Conservation (phyloP, 768 basidiomycete genomes). For the Hygrocybe coccinea region DNA sequence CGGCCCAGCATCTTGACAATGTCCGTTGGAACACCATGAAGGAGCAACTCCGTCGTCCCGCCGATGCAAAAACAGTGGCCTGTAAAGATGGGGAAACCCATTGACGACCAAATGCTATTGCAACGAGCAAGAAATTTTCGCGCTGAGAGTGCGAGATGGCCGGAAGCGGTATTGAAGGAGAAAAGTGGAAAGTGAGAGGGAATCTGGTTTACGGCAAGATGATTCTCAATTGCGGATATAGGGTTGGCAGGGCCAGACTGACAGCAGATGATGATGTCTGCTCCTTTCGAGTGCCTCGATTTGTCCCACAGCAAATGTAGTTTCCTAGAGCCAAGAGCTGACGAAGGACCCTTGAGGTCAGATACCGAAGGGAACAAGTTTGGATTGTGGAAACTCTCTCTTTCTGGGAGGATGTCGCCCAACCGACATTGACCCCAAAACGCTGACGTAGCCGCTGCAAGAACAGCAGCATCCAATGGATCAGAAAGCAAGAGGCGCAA, state of each 20-base stretch:
- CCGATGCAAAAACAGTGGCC: conserved; percentile 36
- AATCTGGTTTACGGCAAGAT: conserved; percentile 14
- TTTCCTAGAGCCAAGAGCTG: conserved; percentile 8
- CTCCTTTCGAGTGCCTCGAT: conserved; percentile 15
- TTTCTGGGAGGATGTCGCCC: conserved; percentile 27
- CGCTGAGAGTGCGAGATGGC: conserved; percentile 13
- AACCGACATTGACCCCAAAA: conserved; percentile 32
- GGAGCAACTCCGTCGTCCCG: conserved; percentile 30
- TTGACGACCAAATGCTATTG: conserved; percentile 22
- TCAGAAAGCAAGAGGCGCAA: conserved; percentile 12
- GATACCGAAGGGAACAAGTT: conserved; percentile 3
- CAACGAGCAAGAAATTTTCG: conserved; percentile 17
- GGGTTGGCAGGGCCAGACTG: conserved; percentile 17
- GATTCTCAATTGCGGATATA: conserved; percentile 8
- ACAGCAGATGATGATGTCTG: conserved; percentile 14
- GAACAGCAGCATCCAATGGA: conserved; percentile 22
- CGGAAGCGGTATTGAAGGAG: neutral
- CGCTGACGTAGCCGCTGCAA: conserved; percentile 19
- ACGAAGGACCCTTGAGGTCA: neutral
- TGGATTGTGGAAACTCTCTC: conserved; percentile 1
- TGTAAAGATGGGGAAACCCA: conserved; percentile 13
- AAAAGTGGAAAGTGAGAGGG: conserved; percentile 13
- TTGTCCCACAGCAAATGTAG: conserved; percentile 26
- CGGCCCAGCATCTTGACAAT: conserved; percentile 28
- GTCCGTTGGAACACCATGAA: conserved; percentile 27